A percentile compares a stretch with the other conserved stretches of the same genome.
Evolutionary conservation across 441 rosid genomes (phyloP).

Genomic region (Gossypium aridum): DNA sequence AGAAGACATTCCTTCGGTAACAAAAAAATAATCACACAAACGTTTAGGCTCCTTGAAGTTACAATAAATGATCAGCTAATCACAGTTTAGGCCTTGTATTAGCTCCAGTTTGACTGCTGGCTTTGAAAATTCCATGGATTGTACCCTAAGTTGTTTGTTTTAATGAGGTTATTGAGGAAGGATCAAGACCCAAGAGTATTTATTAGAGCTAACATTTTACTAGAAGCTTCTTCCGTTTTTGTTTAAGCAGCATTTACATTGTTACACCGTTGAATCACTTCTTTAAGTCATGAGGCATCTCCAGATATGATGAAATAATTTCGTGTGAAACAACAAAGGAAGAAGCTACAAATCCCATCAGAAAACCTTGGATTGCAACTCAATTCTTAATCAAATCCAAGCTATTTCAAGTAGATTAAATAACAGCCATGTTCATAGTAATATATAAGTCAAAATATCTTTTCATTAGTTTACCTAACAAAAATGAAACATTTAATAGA

Average conservation of each 20-base stretch:
- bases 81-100: background rate
- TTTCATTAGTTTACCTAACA: background rate
- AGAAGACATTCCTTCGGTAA: conserved; percentile 13
- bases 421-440: background rate
- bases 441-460: background rate
- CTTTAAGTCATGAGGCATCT: background rate
- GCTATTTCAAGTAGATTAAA: background rate
- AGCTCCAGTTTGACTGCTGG: background rate
- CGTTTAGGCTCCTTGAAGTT: conserved; percentile 2
- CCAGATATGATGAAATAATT: conserved; percentile 1
- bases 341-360: background rate
- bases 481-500: background rate
- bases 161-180: background rate
- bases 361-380: background rate
- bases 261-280: background rate
- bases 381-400: background rate
- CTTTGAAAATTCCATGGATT: background rate
- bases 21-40: conserved; percentile 10
- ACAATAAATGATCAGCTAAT: background rate
- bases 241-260: background rate
- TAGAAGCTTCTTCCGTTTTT: background rate
- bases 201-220: background rate
- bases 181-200: background rate
- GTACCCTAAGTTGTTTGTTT: background rate
- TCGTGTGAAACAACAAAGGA: background rate